A percentile compares a stretch with the other conserved stretches of the same genome.
Evolutionary conservation across 306 rosid genomes (phyloP).

Genomic region (Carpinus fangiana): DNA sequence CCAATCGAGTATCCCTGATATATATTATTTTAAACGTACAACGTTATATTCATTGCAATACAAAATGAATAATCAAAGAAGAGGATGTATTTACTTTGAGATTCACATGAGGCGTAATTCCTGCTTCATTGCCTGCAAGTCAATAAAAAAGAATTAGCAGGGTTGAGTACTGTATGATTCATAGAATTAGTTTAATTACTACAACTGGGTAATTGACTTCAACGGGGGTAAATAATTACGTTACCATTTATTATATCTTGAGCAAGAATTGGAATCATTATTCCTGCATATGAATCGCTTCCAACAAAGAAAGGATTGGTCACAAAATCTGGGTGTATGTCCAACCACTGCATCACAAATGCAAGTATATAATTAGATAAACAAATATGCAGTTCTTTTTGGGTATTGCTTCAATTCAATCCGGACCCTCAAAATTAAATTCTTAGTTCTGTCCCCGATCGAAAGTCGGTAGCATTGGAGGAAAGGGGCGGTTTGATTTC

Average conservation of each 20-base stretch:
- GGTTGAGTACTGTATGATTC: background rate
- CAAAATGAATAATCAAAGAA: background rate
- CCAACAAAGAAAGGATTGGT: slow-evolving; percentile 26
- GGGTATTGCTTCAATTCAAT: no score
- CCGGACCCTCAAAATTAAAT: no score
- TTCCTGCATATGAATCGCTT: slow-evolving; percentile 34
- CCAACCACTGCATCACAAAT: slow-evolving; percentile 23
- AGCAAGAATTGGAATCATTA: slow-evolving; percentile 26
- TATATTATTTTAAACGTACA: background rate
- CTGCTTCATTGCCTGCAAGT: slow-evolving; percentile 32
- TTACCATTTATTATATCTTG: slow-evolving; percentile 29
- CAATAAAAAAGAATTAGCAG: background rate
- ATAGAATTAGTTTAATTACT: background rate
- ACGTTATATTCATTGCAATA: background rate
- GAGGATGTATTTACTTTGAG: slow-evolving; percentile 24
- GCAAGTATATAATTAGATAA: background rate
- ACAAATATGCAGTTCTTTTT: no score
- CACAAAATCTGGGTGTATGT: slow-evolving; percentile 16
- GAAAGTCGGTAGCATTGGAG: no score
- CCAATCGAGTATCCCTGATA: slow-evolving; percentile 24
- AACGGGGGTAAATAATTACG: background rate
- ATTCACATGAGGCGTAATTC: slow-evolving; percentile 14
- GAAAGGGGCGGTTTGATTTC: no score
- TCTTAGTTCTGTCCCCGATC: no score
- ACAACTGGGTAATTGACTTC: background rate